These are phyloP conservation scores for Sonneratia caseolaris DNA, from an alignment of 345 rosid genomes.

Conservation along the genomic window DNA sequence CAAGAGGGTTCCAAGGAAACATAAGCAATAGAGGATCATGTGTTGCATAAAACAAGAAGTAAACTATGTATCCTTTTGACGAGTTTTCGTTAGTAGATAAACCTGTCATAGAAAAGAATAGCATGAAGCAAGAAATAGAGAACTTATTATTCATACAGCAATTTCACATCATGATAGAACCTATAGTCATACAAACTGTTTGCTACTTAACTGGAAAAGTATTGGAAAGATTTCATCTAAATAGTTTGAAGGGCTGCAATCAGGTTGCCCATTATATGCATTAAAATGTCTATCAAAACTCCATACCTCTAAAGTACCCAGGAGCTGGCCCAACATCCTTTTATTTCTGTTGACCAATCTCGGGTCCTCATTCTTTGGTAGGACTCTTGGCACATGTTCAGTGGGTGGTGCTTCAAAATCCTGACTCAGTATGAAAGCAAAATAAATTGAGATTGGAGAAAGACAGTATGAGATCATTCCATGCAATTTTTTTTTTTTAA, in stretches of 20 bases:
- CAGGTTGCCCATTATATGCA: background rate
- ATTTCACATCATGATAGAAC: background rate
- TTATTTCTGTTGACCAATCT: conserved; percentile 80
- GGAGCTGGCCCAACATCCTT: conserved; percentile 92
- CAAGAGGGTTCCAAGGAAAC: background rate
- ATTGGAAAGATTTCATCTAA: background rate
- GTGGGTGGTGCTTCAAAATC: conserved; percentile 33
- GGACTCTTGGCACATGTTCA: conserved; percentile 74
- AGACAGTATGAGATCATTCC: background rate
- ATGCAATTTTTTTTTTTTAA: too few relatives aligned
- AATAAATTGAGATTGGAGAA: background rate
- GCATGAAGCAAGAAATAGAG: background rate
- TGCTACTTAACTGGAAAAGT: background rate
- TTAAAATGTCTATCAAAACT: background rate
- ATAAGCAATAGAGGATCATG: background rate
- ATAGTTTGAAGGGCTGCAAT: background rate
- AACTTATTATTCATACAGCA: background rate
- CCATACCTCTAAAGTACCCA: conserved; percentile 93
- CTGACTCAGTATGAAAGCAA: conserved; percentile 21
- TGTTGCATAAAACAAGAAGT: background rate
- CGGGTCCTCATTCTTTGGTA: conserved; percentile 93
- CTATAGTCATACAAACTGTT: background rate
- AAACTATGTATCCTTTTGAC: background rate
- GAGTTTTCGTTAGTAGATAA: background rate
- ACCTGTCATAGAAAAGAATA: background rate